These are phyloP conservation scores for Ilyonectria mors-panacis DNA, from an alignment of 2,329 filamentous ascomycete species.

Conservation along the genomic window DNA sequence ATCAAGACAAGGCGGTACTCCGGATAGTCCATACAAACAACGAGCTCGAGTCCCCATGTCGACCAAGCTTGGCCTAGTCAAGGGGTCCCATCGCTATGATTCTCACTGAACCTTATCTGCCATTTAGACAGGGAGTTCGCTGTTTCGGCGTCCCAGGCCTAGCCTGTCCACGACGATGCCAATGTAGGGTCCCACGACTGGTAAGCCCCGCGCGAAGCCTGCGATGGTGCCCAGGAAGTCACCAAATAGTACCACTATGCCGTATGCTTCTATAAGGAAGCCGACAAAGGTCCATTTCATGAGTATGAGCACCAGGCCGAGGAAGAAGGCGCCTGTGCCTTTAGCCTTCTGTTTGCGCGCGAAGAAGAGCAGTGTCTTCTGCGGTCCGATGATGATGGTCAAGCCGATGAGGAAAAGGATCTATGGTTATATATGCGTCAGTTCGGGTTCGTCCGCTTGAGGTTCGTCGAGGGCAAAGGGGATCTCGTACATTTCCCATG, in stretches of 20 bases:
- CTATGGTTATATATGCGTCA: constrained; percentile 60
- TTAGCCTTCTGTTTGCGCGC: constrained; percentile 92
- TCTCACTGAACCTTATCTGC: not conserved
- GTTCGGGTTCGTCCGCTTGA: constrained; percentile 33
- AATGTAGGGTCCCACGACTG: constrained; percentile 89
- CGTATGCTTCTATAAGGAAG: constrained; percentile 92
- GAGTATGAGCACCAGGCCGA: constrained; percentile 87
- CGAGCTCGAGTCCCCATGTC: constrained; percentile 3
- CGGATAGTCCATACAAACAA: constrained; percentile 22
- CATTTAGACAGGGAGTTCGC: constrained; percentile 81
- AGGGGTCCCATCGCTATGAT: not conserved
- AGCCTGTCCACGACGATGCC: constrained; percentile 79
- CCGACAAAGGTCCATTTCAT: constrained; percentile 92
- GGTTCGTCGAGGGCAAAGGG: constrained; percentile 24
- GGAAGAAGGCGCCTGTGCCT: constrained; percentile 89
- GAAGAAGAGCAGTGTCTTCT: constrained; percentile 96
- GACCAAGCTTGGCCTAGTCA: not conserved
- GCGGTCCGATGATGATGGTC: constrained; percentile 92
- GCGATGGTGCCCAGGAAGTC: constrained; percentile 96
- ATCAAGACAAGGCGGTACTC: constrained; percentile 31
- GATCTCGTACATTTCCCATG: constrained; percentile 88
- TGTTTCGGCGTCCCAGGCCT: constrained; percentile 79
- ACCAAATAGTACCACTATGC: constrained; percentile 93
- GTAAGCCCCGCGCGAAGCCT: constrained; percentile 86
- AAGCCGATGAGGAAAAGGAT: constrained; percentile 98